Evolutionary conservation across 2,329 filamentous ascomycete species (phyloP).

Genomic region (Cadophora luteo-olivacea): DNA sequence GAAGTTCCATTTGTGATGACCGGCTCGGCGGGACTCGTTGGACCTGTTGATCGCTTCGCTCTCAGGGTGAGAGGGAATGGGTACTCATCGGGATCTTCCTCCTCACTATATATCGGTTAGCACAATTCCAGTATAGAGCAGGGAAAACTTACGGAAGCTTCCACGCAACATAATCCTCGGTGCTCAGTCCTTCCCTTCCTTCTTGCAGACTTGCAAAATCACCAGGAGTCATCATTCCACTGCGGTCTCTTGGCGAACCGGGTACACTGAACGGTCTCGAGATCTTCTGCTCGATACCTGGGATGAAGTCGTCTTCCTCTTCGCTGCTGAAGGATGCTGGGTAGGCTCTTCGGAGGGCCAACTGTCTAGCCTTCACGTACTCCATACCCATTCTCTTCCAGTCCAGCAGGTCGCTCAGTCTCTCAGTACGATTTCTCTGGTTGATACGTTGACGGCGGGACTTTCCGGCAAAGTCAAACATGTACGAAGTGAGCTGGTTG

Average conservation of each 20-base stretch:
- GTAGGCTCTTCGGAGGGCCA: conserved; percentile 91
- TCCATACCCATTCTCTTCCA: conserved; percentile 99
- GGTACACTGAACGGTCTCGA: conserved; percentile 92
- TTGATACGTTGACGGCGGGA: conserved; percentile 97
- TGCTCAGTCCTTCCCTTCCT: conserved; percentile 88
- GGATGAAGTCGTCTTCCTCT: conserved; percentile 88
- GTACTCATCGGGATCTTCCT: conserved; percentile 87
- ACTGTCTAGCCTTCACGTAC: conserved; percentile 95
- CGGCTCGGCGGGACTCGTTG: conserved; percentile 41
- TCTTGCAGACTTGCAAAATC: conserved; percentile 98
- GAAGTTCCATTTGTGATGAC: conserved; percentile 40
- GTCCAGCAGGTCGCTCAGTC: conserved; percentile 91
- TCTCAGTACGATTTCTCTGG: conserved; percentile 95
- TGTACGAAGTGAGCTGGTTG: conserved; percentile 89
- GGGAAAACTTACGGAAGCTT: conserved; percentile 84
- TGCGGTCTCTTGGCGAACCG: conserved; percentile 86
- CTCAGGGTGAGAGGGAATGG: conserved; percentile 73
- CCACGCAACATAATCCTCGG: conserved; percentile 98
- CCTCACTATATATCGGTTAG: conserved; percentile 66
- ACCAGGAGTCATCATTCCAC: conserved; percentile 98
- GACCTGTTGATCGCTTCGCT: conserved; percentile 47
- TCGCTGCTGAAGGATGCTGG: conserved; percentile 82
- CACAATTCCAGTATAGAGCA: neutral
- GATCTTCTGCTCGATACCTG: conserved; percentile 93
- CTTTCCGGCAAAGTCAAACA: conserved; percentile 95